Percentiles rank a stretch among this genome's conserved stretches.
These are phyloP conservation scores for Venturia aucupariae DNA, from an alignment of 2,329 filamentous ascomycete genomes.

Conservation along the genomic window DNA sequence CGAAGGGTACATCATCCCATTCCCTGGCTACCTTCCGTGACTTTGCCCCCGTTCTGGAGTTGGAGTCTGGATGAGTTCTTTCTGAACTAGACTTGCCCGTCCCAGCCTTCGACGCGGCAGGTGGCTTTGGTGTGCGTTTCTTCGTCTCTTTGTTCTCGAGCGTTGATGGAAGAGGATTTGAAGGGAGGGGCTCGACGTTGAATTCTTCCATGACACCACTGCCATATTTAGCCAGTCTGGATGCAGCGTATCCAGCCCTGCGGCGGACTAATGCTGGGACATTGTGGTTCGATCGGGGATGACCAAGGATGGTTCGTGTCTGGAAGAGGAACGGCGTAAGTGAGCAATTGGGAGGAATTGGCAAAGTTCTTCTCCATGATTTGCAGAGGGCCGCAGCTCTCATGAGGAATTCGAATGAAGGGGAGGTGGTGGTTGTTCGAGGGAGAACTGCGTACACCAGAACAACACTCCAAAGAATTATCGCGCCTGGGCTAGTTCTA, in stretches of 20 bases:
- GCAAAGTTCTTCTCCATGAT: constrained; percentile 1
- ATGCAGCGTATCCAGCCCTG: background rate
- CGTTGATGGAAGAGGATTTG: background rate
- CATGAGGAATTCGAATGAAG: background rate
- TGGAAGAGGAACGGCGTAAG: constrained; percentile 14
- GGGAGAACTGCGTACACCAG: background rate
- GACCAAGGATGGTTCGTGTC: constrained; percentile 11
- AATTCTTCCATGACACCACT: background rate
- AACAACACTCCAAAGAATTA: background rate
- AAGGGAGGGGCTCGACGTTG: background rate
- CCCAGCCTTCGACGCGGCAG: background rate
- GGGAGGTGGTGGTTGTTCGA: background rate
- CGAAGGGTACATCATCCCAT: background rate
- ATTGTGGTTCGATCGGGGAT: background rate
- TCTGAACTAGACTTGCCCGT: background rate
- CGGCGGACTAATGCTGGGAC: background rate
- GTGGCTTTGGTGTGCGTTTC: background rate
- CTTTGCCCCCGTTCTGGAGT: background rate
- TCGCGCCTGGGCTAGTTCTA: background rate
- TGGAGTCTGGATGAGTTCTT: background rate
- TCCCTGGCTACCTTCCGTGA: background rate
- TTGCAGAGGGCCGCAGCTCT: background rate
- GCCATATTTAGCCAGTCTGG: background rate
- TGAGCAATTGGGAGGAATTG: background rate
- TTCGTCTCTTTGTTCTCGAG: background rate